Evolutionary conservation across 2,329 filamentous ascomycete species (phyloP).

Genomic region (Trichophyton simii): DNA sequence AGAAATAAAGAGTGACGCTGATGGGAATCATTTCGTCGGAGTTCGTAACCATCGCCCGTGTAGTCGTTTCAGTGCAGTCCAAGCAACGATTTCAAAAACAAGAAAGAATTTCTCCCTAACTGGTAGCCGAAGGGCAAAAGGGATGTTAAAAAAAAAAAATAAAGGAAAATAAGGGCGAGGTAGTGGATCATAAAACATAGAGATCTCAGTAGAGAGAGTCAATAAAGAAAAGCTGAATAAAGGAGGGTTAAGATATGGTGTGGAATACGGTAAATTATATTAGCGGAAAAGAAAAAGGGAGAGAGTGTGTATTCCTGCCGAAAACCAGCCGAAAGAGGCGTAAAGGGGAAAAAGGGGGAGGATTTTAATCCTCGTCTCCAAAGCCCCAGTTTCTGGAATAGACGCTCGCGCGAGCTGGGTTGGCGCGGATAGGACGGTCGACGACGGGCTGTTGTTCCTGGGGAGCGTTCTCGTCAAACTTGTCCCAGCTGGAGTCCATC

Average conservation of each 20-base stretch:
- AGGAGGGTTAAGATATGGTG: not conserved
- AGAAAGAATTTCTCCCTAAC: not conserved
- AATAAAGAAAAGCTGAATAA: not conserved
- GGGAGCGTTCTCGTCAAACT: constrained; percentile 27
- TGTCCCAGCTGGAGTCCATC: constrained; percentile 51
- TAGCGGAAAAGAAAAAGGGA: not conserved
- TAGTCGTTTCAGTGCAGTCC: constrained; percentile 1
- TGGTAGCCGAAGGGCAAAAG: not conserved
- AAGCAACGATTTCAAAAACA: constrained; percentile 1
- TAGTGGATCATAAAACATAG: not conserved
- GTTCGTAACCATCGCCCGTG: constrained; percentile 3
- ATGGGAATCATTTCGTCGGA: constrained; percentile 1
- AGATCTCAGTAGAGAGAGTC: not conserved
- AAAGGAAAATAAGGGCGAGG: not conserved
- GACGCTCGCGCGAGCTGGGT: constrained; percentile 18
- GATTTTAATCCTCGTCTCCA: constrained; percentile 24
- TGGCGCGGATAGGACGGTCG: constrained; percentile 15
- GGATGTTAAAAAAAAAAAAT: not conserved
- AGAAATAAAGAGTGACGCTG: not conserved
- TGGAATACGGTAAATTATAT: not conserved
- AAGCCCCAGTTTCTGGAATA: constrained; percentile 33
- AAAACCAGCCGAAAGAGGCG: not conserved
- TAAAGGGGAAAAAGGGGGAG: too few species aligned
- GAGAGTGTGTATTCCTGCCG: not conserved
- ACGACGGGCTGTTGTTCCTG: constrained; percentile 17